phyloP scores from a whole-genome alignment of 345 rosid genomes.

The Salix brachista region DNA sequence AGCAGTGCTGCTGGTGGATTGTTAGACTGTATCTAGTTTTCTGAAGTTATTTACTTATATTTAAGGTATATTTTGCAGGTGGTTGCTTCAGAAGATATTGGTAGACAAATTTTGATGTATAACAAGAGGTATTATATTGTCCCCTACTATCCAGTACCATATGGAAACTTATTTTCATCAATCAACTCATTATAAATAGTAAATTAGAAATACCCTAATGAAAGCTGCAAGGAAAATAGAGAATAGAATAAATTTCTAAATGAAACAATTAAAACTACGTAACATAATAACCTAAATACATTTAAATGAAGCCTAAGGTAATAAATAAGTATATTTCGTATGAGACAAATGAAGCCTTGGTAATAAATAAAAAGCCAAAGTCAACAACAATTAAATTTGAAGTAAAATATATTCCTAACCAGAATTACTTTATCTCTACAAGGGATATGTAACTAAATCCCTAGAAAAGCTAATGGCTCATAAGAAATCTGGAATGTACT shows the following conservation, averaged over 20 bases:
- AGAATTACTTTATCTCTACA: too few species aligned
- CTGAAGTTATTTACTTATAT: not conserved
- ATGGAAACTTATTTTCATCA: not conserved
- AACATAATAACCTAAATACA: not conserved
- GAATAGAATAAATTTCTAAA: not conserved
- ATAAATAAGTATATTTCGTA: too few species aligned
- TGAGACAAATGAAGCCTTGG: too few species aligned
- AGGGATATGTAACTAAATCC: too few species aligned
- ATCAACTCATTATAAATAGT: not conserved
- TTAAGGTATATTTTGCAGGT: conserved; percentile 29
- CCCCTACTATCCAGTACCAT: not conserved
- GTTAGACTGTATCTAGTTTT: not conserved
- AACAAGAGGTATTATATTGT: conserved; percentile 57
- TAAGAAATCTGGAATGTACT: too few species aligned
- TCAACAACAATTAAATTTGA: too few species aligned
- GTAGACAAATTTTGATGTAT: conserved; percentile 76
- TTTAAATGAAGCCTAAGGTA: too few species aligned
- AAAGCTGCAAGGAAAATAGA: not conserved
- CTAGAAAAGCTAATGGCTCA: too few species aligned
- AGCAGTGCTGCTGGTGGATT: not conserved
- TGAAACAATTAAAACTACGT: not conserved
- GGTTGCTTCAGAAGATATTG: conserved; percentile 71
- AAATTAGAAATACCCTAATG: not conserved
- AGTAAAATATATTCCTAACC: too few species aligned
- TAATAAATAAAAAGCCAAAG: too few species aligned